Base-by-base conservation (phyloP, 2,329 filamentous ascomycete species). In the Arthrinium phaeospermum region DNA sequence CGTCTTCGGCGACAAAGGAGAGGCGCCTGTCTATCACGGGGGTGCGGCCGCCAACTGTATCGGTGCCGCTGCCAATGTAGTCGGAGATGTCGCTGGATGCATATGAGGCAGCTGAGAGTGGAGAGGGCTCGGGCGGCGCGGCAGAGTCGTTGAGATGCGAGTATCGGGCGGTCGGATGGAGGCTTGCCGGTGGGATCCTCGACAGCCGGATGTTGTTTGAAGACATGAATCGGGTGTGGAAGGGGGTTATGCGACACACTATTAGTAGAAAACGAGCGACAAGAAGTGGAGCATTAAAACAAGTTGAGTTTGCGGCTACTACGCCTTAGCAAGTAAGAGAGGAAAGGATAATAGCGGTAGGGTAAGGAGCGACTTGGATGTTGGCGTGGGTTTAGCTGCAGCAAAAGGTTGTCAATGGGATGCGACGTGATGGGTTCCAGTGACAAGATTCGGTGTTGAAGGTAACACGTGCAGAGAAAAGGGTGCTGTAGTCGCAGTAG, bases 61-160 rank as follows among this genome's bases (percentile, higher is more conserved):
- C 76, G 72, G 76, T 75, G 41, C 78, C 77, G 67, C 76, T 77
- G 44, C 77, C 77, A 70, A 78, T 78, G 34, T 77, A 77, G 69
- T 78, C 76, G 72, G 79, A 76, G 57, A 78, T 71, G 70, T 75
- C 76, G 71, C 73, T 75, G 69, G 78, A 76, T 24, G 76, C 75
- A 74, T 69, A 71, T 68, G 78, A 77, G 74, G 73, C 75, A 27
- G 77, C 75, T 4, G 74, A 77, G 24, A 75, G 64, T 41, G 77
- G 77, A 22, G 75, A 77, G 13, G 75, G 75, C 67, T 77, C 75
- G 69, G 75, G 69, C 13, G 47, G 47, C 27, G 53, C 34, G 19
- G 34, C n/a, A 37, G 57, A 37, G 10, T 64, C 53, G 71, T 24
- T 57, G 70, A 69, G 45, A 67, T 45, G 75, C 16, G 76, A 74